Evolutionary conservation across 108 stramenopile species (phyloP), one percentile per base, ranked within the genome.

Genomic region (Stephanodiscus triporus): DNA sequence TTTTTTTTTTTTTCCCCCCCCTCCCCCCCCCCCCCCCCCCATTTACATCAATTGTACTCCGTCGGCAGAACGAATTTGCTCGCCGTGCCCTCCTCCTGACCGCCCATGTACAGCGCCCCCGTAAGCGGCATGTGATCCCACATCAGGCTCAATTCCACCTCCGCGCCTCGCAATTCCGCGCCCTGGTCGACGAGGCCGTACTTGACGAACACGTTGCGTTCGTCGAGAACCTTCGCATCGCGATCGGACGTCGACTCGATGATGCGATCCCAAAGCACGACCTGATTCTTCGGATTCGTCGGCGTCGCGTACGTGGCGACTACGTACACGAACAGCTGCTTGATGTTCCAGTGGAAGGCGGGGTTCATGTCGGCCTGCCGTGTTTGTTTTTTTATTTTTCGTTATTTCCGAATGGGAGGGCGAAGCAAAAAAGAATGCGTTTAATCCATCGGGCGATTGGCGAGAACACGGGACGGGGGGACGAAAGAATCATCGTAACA

Each of bases 81-180:
- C 47, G 79, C 73, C 19, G 77, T 77, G 6, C 76, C 84, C 45
- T 82, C 56, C 23, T 71, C 65, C 86, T 92, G 93, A 42, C 85
- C 80, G 43, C 84, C 92, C 87, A 91, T 87, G 63, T 85, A 91
- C 38, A 96, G 72, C 14, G 84, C 66, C 14, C 94, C 97, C 27
- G 98, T 98, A 56, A 98, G 81, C 1, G 98, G 98, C 98, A 99
- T 99, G 74, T 97, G 96, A 85, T 99, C 98, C 97, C 97, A 99
- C 77, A 94, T 87, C 51, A 99, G 84, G 63, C 80, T 80, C 48
- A 98, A 75, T 17, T 86, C 84, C 9, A 99, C 88, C 16, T 96
- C 91, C 69, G 85, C 95, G 30, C 94, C 94, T 29, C 97, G 78
- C 76, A 98, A 85, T 40, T 97, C 95, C 48, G 85, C 84, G n/a